phyloP scores from a whole-genome alignment of 2,329 filamentous ascomycete genomes.

The Talaromyces atroroseus region DNA sequence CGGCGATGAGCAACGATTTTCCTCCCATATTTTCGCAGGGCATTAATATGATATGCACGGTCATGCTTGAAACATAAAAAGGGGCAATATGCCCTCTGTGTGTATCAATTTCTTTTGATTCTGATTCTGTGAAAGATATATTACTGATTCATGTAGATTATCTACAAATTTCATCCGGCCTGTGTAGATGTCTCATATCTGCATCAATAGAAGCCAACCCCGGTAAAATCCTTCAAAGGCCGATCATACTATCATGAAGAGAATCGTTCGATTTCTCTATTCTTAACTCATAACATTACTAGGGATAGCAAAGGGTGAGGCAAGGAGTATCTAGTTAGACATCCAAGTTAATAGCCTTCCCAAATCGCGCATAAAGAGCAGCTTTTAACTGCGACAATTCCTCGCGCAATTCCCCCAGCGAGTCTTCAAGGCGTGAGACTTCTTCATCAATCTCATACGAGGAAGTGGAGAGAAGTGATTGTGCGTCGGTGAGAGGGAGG shows the following conservation, averaged over 20 bases:
- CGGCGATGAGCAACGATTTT: background rate
- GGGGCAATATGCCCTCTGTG: too few species aligned
- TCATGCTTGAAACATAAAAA: background rate
- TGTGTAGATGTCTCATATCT: background rate
- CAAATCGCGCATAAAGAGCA: conserved; percentile 88
- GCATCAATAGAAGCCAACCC: too few species aligned
- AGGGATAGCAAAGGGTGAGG: too few species aligned
- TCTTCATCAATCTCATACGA: conserved; percentile 71
- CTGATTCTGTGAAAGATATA: background rate
- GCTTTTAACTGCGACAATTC: conserved; percentile 90
- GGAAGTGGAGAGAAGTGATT: conserved; percentile 71
- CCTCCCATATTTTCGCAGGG: background rate
- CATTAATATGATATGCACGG: background rate
- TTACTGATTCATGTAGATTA: background rate
- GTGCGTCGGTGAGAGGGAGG: conserved; percentile 74
- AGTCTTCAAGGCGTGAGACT: conserved; percentile 69
- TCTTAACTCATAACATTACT: background rate
- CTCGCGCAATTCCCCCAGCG: conserved; percentile 66
- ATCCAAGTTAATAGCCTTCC: conserved; percentile 94
- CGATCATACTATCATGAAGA: background rate
- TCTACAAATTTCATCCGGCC: background rate
- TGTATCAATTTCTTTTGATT: background rate
- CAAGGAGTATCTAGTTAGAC: conserved; percentile 48
- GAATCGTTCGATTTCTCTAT: background rate
- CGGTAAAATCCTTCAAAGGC: background rate